Evolutionary conservation across 2,329 filamentous ascomycete species (phyloP).

Genomic region (Dothideomycetes sp.): DNA sequence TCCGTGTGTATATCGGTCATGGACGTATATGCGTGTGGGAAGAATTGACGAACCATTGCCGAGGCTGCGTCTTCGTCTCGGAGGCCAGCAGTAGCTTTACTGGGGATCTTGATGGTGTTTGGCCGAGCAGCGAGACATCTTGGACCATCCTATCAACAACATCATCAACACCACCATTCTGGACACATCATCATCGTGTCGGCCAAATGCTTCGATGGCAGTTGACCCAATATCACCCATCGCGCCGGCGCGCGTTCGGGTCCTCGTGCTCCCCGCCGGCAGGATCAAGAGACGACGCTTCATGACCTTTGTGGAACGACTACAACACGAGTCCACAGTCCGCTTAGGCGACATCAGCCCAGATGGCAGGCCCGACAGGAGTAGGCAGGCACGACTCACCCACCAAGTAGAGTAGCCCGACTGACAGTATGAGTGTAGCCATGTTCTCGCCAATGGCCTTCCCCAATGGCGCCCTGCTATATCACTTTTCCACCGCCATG

Average conservation of each 20-base stretch:
- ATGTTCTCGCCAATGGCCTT: conserved; percentile 91
- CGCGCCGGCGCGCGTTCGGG: conserved; percentile 82
- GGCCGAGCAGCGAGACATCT: no score
- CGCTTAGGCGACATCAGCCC: conserved; percentile 77
- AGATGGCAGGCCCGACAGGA: conserved; percentile 74
- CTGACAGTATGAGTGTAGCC: conserved; percentile 40
- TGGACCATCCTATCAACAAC: no score
- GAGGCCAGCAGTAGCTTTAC: no score
- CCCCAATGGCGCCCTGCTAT: conserved; percentile 74
- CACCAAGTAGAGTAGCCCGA: no score
- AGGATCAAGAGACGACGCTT: conserved; percentile 77
- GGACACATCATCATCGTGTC: not conserved
- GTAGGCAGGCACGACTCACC: no score
- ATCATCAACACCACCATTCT: no score
- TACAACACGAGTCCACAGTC: conserved; percentile 71
- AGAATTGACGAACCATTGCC: no score
- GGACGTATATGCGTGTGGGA: no score
- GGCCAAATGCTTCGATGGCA: conserved; percentile 57
- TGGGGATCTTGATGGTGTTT: no score
- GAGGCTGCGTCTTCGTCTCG: no score
- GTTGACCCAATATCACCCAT: conserved; percentile 82
- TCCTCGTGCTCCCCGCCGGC: conserved; percentile 75
- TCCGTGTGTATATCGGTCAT: no score
- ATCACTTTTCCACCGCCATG: conserved; percentile 72
- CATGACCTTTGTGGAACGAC: conserved; percentile 61